Evolutionary conservation across 2,329 filamentous ascomycete species (phyloP), one percentile per base, ranked within the genome.

Genomic region (Fusarium papillatum): DNA sequence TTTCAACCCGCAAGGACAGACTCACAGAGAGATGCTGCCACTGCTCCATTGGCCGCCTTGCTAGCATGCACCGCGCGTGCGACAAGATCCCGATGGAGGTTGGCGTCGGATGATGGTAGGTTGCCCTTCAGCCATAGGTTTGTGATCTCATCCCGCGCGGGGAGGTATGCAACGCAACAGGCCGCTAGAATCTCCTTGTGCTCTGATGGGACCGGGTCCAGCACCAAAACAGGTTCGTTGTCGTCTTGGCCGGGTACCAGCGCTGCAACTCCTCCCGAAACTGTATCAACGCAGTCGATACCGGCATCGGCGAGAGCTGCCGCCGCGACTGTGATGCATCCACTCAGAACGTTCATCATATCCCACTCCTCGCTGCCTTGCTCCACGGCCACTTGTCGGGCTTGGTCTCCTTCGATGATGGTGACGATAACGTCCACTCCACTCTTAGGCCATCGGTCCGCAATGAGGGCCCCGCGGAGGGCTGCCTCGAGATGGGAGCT

Each of bases 401-500:
- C 94, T 82, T 98, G 95, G 81, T 98, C 97, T 5, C 95, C 96
- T 85, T 99, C 97, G 22, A 99, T 88, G 61, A 99, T 92, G 1
- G 95, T 98, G 61, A 99, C 92, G 22, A 98, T 93, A 48, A 99
- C 93, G 82, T 99, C 97, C n/a, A 98, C 93, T 55, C 95, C 96
- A 83, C 95, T 98, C 88, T 99, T 99, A n/a, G 97, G 97, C 95
- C 96, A 99, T 69, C 96, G 90, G 82, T 98, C 96, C 17, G 95
- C 95, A 81, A 98, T 96, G 63, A 98, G 92, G 10, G 95, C 94
- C 1, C 96, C 96, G 39, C 95, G 91, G 63, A 99, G 88, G 31
- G 97, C 96, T 19, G 95, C 96, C 84, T 98, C 96, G 5, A 99
- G 87, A 82, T 98, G 96, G 14, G 96, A 94, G 16, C 95, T 95